Percentiles rank a stretch among this genome's conserved stretches.
Evolutionary conservation across 2,329 filamentous ascomycete species (phyloP).

Genomic region (Trichoderma arundinaceum): DNA sequence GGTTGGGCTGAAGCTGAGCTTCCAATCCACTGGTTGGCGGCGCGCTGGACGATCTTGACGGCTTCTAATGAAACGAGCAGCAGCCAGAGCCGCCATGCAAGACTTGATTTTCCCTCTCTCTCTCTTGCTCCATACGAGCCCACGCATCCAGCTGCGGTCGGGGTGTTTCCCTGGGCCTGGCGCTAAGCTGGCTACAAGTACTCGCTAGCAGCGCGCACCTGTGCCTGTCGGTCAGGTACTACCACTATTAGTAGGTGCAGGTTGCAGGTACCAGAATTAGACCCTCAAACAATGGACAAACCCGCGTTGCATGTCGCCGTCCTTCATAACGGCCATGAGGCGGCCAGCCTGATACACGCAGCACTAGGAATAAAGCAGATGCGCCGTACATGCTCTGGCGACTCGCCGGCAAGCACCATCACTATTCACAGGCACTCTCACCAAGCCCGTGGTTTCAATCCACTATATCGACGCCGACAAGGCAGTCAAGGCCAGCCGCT

Average conservation of each 20-base stretch:
- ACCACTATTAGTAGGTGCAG: too few relatives aligned
- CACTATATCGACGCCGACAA: too few relatives aligned
- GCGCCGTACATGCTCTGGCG: neutral
- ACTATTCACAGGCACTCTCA: too few relatives aligned
- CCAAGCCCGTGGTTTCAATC: too few relatives aligned
- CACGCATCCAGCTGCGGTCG: neutral
- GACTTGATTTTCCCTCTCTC: neutral
- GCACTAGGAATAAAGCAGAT: neutral
- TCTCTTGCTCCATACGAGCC: too few relatives aligned
- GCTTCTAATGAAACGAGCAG: conserved; percentile 15
- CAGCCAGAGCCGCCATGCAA: neutral
- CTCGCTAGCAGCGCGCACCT: too few relatives aligned
- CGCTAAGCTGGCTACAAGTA: conserved; percentile 9
- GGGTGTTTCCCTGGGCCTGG: neutral
- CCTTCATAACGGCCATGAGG: neutral
- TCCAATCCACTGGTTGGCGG: neutral
- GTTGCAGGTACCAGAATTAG: too few relatives aligned
- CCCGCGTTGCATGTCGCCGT: neutral
- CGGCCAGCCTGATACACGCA: neutral
- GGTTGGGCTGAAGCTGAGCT: conserved; percentile 11
- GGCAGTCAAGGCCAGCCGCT: too few relatives aligned
- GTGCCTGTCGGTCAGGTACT: too few relatives aligned
- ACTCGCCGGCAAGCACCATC: too few relatives aligned
- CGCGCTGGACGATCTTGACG: neutral
- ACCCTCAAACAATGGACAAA: neutral